Evolutionary conservation across 257 asterid genomes (phyloP).

Genomic region (Ajuga chamaepitys): DNA sequence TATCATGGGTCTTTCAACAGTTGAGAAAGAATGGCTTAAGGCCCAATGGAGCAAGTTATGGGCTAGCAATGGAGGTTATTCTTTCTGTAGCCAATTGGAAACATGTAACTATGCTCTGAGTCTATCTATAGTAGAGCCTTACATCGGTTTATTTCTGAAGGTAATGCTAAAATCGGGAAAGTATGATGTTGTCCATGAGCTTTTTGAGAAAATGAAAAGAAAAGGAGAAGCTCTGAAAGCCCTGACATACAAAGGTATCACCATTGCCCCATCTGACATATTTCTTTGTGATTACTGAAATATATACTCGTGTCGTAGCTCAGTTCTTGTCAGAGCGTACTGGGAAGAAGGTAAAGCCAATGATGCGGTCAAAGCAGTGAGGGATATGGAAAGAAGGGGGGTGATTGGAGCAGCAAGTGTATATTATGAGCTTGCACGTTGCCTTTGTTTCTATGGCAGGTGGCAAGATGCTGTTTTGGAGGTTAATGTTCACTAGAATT

Average conservation of each 20-base stretch:
- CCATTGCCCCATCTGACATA: neutral
- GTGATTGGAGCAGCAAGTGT: slow-evolving; percentile 70
- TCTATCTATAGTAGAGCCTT: slow-evolving; percentile 18
- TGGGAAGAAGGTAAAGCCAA: slow-evolving; percentile 81
- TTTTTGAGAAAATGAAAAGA: slow-evolving; percentile 73
- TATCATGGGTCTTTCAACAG: slow-evolving; percentile 90
- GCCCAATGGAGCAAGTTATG: slow-evolving; percentile 93
- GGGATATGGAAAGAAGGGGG: slow-evolving; percentile 93
- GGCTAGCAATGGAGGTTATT: slow-evolving; percentile 95
- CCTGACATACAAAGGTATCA: slow-evolving; percentile 78
- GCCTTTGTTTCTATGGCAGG: slow-evolving; percentile 91
- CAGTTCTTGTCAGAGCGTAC: slow-evolving; percentile 85
- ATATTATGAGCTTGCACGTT: slow-evolving; percentile 93
- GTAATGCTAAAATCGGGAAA: slow-evolving; percentile 90
- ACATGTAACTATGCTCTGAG: slow-evolving; percentile 13
- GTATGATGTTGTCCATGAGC: slow-evolving; percentile 59
- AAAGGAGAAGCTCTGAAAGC: slow-evolving; percentile 75
- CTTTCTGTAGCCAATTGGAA: neutral
- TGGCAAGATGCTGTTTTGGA: slow-evolving; percentile 72
- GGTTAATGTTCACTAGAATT: slow-evolving; percentile 40
- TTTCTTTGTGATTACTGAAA: slow-evolving; percentile 12
- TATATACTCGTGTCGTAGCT: slow-evolving; percentile 15
- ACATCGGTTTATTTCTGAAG: slow-evolving; percentile 42
- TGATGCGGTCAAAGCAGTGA: slow-evolving; percentile 77
- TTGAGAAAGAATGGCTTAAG: slow-evolving; percentile 65